Evolutionary conservation across 768 basidiomycete species (phyloP), one percentile per base, ranked within the genome.

Genomic region (Coprinellus aureogranulatus): DNA sequence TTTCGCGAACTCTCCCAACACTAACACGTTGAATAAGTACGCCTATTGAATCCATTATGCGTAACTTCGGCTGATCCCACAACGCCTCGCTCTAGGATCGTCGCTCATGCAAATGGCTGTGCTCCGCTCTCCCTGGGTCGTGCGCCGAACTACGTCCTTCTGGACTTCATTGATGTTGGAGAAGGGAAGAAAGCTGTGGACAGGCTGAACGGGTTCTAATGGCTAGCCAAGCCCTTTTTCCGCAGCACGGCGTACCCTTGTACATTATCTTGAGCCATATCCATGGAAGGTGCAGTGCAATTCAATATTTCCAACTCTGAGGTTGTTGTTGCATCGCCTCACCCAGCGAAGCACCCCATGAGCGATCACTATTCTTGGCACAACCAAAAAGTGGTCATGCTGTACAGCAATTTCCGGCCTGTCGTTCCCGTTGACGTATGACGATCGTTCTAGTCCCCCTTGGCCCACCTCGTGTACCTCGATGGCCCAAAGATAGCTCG

Each of bases 161-260:
- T 81, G 56, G 81, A 81, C 64, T 82, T 70, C 57, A 75, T 81
- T 31, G 70, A 80, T 62, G 51, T 76, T 26, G 81, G 80, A 8
- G 55, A 77, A 48, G 75, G 74, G 2, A 64, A 72, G 54, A 61
- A 65, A 28, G 74, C 76, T 0, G 79, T 76, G 5, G 68, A 75
- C 52, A 63, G 62, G 59, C 63, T 82, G 55, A 80, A 82, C 55
- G 77, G 77, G 8, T 51, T 65, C 66, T 62, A 39, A 56, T n/a
- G 53, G 6, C 14, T 23, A 37, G 5, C 4, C 8, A 5, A 44
- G 41, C 41, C 20, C 16, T 44, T 44, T 8, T n/a, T 34, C 8
- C 34, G 34, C 34, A 34, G 34, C 34, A 34, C 34, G 20, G 18
- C 10, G 18, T n/a, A 10, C 10, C 18, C 41, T 44, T 44, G 14